These are phyloP conservation scores for Helianthus tuberosus DNA, from an alignment of 129 eudicot genomes.

Conservation along the genomic window DNA sequence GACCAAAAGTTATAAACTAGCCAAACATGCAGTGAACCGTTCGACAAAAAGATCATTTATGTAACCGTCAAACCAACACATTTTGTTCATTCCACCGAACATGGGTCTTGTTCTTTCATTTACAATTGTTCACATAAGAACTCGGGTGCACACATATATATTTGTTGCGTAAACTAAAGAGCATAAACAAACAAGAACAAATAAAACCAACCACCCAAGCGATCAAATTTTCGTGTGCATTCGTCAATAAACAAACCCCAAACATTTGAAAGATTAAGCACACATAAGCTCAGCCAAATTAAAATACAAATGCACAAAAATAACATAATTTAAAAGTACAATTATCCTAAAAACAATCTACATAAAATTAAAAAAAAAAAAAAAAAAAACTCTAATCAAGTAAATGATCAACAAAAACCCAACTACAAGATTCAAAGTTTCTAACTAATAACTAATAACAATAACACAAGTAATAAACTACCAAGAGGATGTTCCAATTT, in stretches of 20 bases:
- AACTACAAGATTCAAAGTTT: neutral
- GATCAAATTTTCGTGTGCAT: too few species aligned
- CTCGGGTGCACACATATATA: neutral
- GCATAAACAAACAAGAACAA: neutral
- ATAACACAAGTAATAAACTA: conserved; percentile 14
- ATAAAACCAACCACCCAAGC: neutral
- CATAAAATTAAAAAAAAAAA: too few species aligned
- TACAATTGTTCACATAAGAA: neutral
- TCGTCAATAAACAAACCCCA: too few species aligned
- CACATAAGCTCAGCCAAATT: neutral
- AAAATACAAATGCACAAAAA: neutral
- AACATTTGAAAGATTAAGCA: neutral
- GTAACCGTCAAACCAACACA: neutral
- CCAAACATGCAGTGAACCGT: neutral
- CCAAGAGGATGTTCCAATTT: conserved; percentile 89
- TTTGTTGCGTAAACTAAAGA: neutral
- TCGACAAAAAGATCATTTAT: neutral
- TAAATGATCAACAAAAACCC: neutral
- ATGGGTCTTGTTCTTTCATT: neutral
- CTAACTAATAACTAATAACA: neutral
- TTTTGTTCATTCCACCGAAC: neutral
- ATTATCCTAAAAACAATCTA: neutral
- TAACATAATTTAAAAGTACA: neutral
- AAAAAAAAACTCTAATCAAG: neutral
- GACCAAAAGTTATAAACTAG: neutral